Conservation (phyloP, 2,329 filamentous ascomycete genomes). For the Apiospora saccharicola region DNA sequence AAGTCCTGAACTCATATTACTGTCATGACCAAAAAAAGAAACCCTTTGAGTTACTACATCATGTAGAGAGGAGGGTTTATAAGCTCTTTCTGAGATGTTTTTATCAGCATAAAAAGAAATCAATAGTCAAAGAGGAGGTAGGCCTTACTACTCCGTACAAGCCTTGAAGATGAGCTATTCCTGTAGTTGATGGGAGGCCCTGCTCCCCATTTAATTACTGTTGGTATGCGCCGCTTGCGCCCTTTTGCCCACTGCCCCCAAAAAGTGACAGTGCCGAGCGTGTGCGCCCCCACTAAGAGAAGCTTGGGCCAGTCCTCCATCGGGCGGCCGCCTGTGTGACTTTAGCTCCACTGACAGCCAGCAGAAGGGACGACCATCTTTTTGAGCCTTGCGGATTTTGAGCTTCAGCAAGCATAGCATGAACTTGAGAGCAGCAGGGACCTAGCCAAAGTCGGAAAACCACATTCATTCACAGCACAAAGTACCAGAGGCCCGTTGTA, state of each 20-base stretch:
- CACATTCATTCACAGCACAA: background rate
- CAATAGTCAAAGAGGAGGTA: background rate
- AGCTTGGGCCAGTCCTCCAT: slow-evolving; percentile 11
- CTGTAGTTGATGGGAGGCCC: background rate
- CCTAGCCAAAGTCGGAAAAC: background rate
- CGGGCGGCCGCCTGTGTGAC: slow-evolving; percentile 14
- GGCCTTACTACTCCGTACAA: background rate
- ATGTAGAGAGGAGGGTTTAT: background rate
- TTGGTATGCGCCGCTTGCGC: background rate
- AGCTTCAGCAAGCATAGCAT: slow-evolving; percentile 9
- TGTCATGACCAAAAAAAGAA: background rate
- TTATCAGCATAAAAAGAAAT: background rate
- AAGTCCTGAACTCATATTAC: background rate
- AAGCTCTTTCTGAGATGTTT: background rate
- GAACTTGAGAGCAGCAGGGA: slow-evolving; percentile 2
- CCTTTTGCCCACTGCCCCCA: background rate
- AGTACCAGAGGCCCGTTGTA: background rate
- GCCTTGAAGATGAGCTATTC: background rate
- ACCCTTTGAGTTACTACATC: background rate
- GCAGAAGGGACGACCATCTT: background rate
- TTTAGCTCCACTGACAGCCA: slow-evolving; percentile 6
- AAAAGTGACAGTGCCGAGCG: background rate
- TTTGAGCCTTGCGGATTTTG: slow-evolving; percentile 15
- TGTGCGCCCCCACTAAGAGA: background rate
- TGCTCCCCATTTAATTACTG: background rate